Base-by-base conservation (phyloP, 176 grass and related monocot species). In the Coix lacrymajobi region DNA sequence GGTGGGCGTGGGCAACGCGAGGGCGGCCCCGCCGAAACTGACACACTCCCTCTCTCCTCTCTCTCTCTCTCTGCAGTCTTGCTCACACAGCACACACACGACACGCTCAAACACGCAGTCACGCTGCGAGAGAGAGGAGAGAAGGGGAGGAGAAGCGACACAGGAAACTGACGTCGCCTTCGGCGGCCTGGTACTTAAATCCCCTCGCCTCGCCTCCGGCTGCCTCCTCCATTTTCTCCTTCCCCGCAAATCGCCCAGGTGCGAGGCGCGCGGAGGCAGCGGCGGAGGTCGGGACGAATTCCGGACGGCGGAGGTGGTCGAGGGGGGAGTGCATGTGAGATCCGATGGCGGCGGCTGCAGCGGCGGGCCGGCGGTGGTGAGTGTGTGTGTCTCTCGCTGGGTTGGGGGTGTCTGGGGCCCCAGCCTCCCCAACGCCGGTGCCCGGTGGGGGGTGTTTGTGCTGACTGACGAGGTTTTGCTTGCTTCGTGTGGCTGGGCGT, bases 161-260 rank as follows among this genome's bases (percentile, higher is more conserved):
- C 71, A 1, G 63, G 22, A 64, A 71, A 83, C 79, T 83, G 79
- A 71, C 65, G 79, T 77, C 79, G 86, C 86, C 73, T 49, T 83
- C 79, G 32, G 34, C 56, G 15, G 57, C 70, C 66, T 58, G 57
- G 40, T 62, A 61, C 79, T 26, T 78, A 83, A 87, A 82, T 51
- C 39, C 62, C 4, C 7, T 11, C 51, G 20, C 48, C 41, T 17
- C 34, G 13, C 38, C 57, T 45, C 62, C 62, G 28, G 58, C 40
- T 15, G 29, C 61, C 39, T 40, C 58, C 2, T 25, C 17, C 49
- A 29, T 32, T 13, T 11, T 30, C 60, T 29, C 26, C 16, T 16
- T 10, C 7, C 26, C 11, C 30, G 37, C 51, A 51, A 38, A 52
- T 54, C 73, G 16, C 20, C 71, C 32, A 7, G 44, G 81, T 24